Base-by-base conservation (phyloP, 2,329 filamentous ascomycete genomes). In the Rhynchosporium secalis region DNA sequence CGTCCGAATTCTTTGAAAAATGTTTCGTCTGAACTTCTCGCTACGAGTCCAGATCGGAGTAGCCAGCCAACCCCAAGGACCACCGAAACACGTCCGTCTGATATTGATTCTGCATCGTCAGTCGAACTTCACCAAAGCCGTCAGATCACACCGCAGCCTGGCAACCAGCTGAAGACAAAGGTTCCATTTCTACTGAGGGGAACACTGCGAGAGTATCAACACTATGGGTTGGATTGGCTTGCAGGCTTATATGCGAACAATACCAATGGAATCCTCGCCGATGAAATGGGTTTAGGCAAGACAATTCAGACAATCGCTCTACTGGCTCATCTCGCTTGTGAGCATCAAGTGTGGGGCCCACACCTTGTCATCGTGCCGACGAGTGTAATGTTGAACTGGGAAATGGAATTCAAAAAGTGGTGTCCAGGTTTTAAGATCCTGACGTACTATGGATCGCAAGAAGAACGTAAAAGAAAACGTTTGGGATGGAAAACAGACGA, bases 351-450 rank as follows among this genome's bases (percentile, higher is more conserved):
- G 4, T 99, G 95, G 96, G 95, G 96, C 0, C 92, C 95, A 0
- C 95, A 99, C 79, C 80, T 99, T 29, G 91, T 99, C 55, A 90
- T 99, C 64, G 95, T 99, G 1, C 95, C 95, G 1, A 99, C 95
- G 2, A 98, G 93, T 76, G 96, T 99, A 55, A 97, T 99, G 83
- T 85, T 99, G 67, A 99, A 99, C 74, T 99, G 95, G 95, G 96
- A 99, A 75, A 98, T 98, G 90, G 95, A 99, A 76, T 99, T 99
- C 82, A 98, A 98, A 74, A 99, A 99, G 75, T 99, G 94, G 86
- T 91, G 93, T 62, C 95, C 96, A 3, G 94, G 95, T 0, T 99
- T 99, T 81, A 98, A 97, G 74, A 96, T 99, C 61, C 81, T 99
- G 63, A 95, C 93, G 0, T 99, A 99, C 78, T 99, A 98, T 74